Evolutionary conservation across 192 early-diverging fungal species (phyloP), one percentile per base, ranked within the genome.

Genomic region (Umbelopsis vinacea): DNA sequence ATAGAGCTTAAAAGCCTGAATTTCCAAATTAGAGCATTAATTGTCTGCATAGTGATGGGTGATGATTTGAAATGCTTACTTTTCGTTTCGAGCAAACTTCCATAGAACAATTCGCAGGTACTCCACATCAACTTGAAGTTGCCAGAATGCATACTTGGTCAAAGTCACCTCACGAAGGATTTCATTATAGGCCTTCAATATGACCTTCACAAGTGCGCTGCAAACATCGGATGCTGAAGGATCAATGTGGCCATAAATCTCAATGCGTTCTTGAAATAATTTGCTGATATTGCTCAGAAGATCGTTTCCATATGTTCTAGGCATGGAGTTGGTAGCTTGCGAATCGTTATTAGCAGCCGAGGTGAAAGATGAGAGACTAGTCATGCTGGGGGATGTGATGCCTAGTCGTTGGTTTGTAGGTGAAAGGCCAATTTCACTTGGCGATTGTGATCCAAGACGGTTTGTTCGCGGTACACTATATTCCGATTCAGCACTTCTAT

Each of bases 121-220:
- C 69, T 91, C 91, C 0, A 82, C 82, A 81, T 94, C 92, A 2
- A 91, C 66, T 74, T 92, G 92, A 15, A 92, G 68, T 74, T 89
- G 87, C 69, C 89, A 85, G 69, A 90, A 90, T 17, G 81, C 83
- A 17, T 54, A 67, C 12, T 79, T 73, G 19, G 78, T 73, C 21
- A 92, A 81, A 4, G 85, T 84, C 55, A 82, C 74, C 24, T 81
- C 71, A 33, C 91, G 68, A 5, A 91, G 73, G 5, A 81, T 77
- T 71, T 94, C 92, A 35, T 86, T 75, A 70, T 77, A 84, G 6
- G 90, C 77, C 76, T 91, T 90, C 45, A 92, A 60, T 24, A 92
- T 71, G 40, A 91, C 87, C 70, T 85, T 79, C 38, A 86, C 79
- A 40, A 91, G 77, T 9, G 83, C 84, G 63, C 70, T 78, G 66